These are phyloP conservation scores for Ascochyta clinopodiicola DNA, from an alignment of 2,329 filamentous ascomycete genomes.

Conservation along the genomic window DNA sequence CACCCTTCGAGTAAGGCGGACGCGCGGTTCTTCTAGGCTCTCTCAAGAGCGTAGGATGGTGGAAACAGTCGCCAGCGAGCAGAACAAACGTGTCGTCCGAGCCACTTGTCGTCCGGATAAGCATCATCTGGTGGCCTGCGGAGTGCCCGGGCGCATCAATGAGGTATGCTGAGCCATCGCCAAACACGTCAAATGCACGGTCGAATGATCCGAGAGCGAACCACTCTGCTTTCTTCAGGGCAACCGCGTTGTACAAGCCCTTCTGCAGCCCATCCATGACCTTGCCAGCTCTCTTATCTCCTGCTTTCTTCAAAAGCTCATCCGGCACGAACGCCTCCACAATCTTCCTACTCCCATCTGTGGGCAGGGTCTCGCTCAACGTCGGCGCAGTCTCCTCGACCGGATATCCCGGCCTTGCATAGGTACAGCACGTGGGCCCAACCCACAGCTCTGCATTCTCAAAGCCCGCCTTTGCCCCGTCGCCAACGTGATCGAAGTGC, in stretches of 20 bases:
- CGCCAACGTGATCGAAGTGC: constrained; percentile 52
- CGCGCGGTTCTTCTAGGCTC: constrained; percentile 38
- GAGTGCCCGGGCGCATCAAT: constrained; percentile 61
- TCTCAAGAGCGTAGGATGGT: constrained; percentile 37
- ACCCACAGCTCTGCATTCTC: constrained; percentile 48
- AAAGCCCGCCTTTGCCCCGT: constrained; percentile 47
- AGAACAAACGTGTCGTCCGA: constrained; percentile 35
- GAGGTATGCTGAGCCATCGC: constrained; percentile 57
- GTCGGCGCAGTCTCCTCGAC: constrained; percentile 28
- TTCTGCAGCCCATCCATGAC: constrained; percentile 30
- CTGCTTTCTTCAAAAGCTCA: constrained; percentile 32
- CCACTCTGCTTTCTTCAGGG: constrained; percentile 40
- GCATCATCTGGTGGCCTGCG: constrained; percentile 57
- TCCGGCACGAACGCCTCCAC: constrained; percentile 38
- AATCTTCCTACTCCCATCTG: constrained; percentile 53
- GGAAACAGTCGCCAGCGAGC: constrained; percentile 42
- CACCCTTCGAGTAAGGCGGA: constrained; percentile 34
- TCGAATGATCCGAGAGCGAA: constrained; percentile 53
- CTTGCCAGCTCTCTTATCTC: constrained; percentile 34
- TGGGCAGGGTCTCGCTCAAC: constrained; percentile 53
- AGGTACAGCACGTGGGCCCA: constrained; percentile 44
- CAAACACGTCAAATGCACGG: constrained; percentile 56
- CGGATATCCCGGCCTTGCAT: constrained; percentile 41
- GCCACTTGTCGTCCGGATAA: constrained; percentile 29
- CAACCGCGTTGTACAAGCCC: constrained; percentile 38